Percentiles rank a stretch among this genome's conserved stretches.
Conservation (phyloP, 163 green algal species). For the Volvox carteri region DNA sequence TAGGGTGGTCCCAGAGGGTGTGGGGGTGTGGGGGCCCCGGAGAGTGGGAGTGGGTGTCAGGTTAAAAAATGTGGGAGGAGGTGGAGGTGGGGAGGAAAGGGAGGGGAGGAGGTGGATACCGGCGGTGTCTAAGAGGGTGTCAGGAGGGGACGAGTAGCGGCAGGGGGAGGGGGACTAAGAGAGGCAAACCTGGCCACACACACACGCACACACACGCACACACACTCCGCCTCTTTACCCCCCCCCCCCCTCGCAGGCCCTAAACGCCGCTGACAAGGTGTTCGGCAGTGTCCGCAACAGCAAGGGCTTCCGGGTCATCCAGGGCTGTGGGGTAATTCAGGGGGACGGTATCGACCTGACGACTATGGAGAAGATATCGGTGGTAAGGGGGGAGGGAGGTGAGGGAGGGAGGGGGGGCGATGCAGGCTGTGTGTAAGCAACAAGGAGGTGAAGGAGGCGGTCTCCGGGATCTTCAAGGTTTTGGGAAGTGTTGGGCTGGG, state of each 20-base stretch:
- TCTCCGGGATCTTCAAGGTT: no score
- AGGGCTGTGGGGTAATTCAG: conserved; percentile 88
- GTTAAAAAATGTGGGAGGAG: background rate
- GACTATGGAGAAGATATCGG: conserved; percentile 63
- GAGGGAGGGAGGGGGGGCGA: background rate
- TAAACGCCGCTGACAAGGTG: conserved; percentile 73
- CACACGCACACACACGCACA: no score
- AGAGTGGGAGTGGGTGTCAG: background rate
- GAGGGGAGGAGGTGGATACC: no score
- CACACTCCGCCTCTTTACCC: no score
- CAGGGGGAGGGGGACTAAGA: no score
- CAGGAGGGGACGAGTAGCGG: no score
- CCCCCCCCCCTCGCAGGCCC: conserved; percentile 57
- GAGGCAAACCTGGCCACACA: no score
- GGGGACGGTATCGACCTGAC: conserved; percentile 80
- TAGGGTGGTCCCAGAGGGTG: background rate
- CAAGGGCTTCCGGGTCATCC: conserved; percentile 87
- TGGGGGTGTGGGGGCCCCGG: background rate
- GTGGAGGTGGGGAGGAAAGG: background rate
- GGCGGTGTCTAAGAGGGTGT: no score
- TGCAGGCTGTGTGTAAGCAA: no score
- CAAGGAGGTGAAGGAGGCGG: no score
- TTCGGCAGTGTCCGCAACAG: conserved; percentile 89
- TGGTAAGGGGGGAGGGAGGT: background rate
- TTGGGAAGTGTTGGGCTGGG: no score